Base-by-base conservation (phyloP, 129 eudicot genomes). In the Centella asiatica region DNA sequence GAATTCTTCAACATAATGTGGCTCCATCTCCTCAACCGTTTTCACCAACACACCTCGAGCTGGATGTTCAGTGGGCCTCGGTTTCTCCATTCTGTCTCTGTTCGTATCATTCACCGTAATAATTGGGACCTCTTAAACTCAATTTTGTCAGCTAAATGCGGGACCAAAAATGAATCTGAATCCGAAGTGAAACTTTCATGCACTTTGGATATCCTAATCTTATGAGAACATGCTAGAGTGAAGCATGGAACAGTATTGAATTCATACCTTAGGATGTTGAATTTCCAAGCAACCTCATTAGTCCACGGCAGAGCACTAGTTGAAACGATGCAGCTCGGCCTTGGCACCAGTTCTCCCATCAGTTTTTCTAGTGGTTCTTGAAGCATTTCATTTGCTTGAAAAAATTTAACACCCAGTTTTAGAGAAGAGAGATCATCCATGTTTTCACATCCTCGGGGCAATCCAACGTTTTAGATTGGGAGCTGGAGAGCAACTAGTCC, bases 371-470 rank as follows among this genome's bases (percentile, higher is more conserved):
- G 11, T 1, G 82, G 86, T 6, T 64, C 11, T 39, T 73, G 80
- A 15, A 86, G 27, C 76, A 64, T 13, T 11, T 51, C 66, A 45
- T 52, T 50, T 4, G 86, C 84, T 13, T 33, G 26, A n/a, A 68
- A 77, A 48, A 49, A 88, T 65, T 15, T 79, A 52, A 26, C 19
- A 32, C 26, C 14, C 17, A 74, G 62, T 46, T 72, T 68, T 7
- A 22, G 17, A 0, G 96, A 81, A 7, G 85, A 69, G 13, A 84
- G 45, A 44, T 49, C 19, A 61, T 88, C 89, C 42, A 81, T 47
- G 44, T 74, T 88, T 54, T 88, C 87, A 60, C 84, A 81, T 17
- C 90, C 94, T 23, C 68, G 72, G 0, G 97, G 87, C 19, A 85
- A 52, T 28, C 94, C 90, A 4, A 74, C 90, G 27, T 85, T 80